phyloP scores from a whole-genome alignment of 768 basidiomycete genomes.

The Trichaptum fuscoviolaceum region DNA sequence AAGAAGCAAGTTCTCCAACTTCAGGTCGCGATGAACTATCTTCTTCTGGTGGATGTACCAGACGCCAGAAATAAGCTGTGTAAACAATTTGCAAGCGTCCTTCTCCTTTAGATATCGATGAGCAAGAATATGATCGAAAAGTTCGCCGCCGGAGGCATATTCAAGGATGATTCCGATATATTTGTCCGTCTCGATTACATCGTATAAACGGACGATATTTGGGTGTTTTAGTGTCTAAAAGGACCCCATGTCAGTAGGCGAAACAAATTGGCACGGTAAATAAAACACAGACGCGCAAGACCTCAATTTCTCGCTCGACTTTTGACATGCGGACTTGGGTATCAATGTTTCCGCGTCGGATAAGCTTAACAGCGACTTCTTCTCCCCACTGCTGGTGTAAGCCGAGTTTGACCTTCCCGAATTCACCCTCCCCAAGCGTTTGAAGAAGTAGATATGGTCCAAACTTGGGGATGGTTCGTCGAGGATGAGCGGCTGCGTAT shows the following conservation, averaged over 20 bases:
- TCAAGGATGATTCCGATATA: constrained; percentile 99
- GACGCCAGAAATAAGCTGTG: constrained; percentile 96
- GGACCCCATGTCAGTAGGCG: neutral
- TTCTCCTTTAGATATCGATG: constrained; percentile 93
- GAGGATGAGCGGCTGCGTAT: constrained; percentile 77
- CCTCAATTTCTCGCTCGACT: constrained; percentile 96
- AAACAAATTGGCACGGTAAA: constrained; percentile 16
- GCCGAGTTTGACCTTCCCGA: constrained; percentile 98
- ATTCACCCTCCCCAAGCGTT: constrained; percentile 97
- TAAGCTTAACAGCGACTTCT: constrained; percentile 98
- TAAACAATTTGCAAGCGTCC: constrained; percentile 93
- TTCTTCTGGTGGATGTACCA: constrained; percentile 99
- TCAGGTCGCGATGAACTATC: constrained; percentile 98
- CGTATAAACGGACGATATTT: constrained; percentile 96
- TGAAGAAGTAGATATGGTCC: constrained; percentile 94
- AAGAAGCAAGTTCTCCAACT: constrained; percentile 95
- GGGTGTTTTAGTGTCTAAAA: constrained; percentile 88
- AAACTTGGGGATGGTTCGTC: constrained; percentile 86
- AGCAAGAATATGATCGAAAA: constrained; percentile 98
- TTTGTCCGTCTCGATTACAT: constrained; percentile 99
- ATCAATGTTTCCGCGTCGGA: constrained; percentile 89
- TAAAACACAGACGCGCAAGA: constrained; percentile 66
- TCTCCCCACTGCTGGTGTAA: constrained; percentile 91
- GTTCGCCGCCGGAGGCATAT: constrained; percentile 96
- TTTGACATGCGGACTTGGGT: constrained; percentile 83